A percentile compares a stretch with the other conserved stretches of the same genome.
Evolutionary conservation across 352 stramenopile genomes (phyloP).

Genomic region (Globisporangium paroecandrum): DNA sequence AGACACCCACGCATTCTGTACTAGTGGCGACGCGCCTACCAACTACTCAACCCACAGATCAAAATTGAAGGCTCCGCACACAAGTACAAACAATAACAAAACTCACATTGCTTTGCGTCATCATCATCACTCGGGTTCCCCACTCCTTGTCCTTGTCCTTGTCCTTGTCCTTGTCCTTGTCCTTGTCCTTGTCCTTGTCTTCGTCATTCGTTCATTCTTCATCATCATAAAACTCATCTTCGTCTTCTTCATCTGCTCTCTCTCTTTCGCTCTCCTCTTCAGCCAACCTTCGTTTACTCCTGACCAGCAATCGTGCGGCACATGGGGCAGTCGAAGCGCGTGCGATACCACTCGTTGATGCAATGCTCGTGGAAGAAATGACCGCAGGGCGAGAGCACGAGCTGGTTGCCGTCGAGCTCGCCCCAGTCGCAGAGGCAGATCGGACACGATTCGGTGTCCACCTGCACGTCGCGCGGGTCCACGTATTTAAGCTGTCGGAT

Average conservation of each 20-base stretch:
- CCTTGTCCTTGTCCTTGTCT: no score
- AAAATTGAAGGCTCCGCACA: no score
- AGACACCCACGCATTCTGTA: no score
- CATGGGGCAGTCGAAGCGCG: constrained; percentile 87
- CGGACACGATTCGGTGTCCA: constrained; percentile 78
- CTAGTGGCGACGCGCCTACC: no score
- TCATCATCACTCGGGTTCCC: no score
- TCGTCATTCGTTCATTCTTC: not conserved
- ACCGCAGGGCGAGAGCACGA: constrained; percentile 75
- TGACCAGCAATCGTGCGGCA: constrained; percentile 76
- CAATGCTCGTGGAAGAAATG: constrained; percentile 88
- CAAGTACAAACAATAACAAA: no score
- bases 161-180: no score
- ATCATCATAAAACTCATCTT: not conserved
- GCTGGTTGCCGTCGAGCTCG: constrained; percentile 78
- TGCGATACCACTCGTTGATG: constrained; percentile 89
- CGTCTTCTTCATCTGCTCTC: not conserved
- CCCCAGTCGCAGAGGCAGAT: constrained; percentile 85
- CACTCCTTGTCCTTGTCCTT: no score
- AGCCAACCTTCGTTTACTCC: constrained; percentile 18
- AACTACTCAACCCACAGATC: no score
- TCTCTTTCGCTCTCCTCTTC: not conserved
- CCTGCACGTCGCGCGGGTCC: constrained; percentile 71
- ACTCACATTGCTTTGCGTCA: no score
- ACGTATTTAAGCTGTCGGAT: constrained; percentile 85